Evolutionary conservation across 2,329 filamentous ascomycete genomes (phyloP).

Genomic region (Fusarium armeniacum): DNA sequence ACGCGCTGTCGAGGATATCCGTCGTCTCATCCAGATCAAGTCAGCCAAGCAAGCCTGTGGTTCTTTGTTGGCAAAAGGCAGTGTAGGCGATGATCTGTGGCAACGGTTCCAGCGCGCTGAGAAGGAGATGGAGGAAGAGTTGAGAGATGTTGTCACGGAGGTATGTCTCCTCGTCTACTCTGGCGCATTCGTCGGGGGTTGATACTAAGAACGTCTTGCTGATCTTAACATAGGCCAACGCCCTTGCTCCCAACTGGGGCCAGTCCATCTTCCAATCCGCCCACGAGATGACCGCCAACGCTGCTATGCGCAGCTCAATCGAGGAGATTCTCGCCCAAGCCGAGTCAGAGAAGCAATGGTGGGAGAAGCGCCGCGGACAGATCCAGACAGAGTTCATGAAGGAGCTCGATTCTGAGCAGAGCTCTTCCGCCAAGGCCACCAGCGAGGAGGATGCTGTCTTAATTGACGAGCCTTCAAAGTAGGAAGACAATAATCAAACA

Average conservation of each 20-base stretch:
- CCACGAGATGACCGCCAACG: conserved; percentile 94
- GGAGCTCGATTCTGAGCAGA: conserved; percentile 78
- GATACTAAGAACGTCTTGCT: conserved; percentile 2
- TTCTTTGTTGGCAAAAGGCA: conserved; percentile 86
- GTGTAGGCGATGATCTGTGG: conserved; percentile 96
- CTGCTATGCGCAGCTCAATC: conserved; percentile 79
- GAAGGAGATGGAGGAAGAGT: conserved; percentile 97
- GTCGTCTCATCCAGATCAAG: conserved; percentile 89
- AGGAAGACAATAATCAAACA: conserved; percentile 63
- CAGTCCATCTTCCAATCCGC: conserved; percentile 96
- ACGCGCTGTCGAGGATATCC: conserved; percentile 92
- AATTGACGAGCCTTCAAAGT: conserved; percentile 75
- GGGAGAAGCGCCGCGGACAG: conserved; percentile 83
- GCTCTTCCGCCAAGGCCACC: conserved; percentile 56
- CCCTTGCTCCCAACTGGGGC: conserved; percentile 89
- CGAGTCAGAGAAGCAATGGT: conserved; percentile 86
- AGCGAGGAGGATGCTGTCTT: conserved; percentile 72
- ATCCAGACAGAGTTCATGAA: conserved; percentile 86
- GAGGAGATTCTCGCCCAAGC: conserved; percentile 80
- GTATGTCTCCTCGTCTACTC: conserved; percentile 59
- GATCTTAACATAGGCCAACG: conserved; percentile 78
- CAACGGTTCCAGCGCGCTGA: conserved; percentile 92
- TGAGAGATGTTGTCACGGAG: conserved; percentile 94
- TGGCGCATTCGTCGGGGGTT: not conserved
- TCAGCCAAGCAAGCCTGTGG: conserved; percentile 90